Base-by-base conservation (phyloP, 179 eudicot species). In the Silene coronaria region DNA sequence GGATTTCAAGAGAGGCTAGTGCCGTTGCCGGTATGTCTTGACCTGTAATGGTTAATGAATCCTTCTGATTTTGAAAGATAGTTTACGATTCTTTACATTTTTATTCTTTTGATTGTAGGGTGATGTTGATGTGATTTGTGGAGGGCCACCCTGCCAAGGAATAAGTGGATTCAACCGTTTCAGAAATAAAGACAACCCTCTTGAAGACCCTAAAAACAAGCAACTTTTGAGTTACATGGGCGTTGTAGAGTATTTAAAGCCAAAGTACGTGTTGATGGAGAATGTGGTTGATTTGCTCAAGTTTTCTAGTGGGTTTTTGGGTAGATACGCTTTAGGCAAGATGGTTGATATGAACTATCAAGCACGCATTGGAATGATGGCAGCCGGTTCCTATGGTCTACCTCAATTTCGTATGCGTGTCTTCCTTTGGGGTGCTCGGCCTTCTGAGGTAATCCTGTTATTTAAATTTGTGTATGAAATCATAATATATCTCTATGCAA, bases 131-230 rank as follows among this genome's bases (percentile, higher is more conserved):
- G 78, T 88, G 4, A 73, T 92, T 6, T 90, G 97, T 74, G 97
- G 97, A 14, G 96, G 98, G 0, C 98, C 98, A 57, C 98, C 98
- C 0, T 93, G 98, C 68, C 98, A 93, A 80, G 98, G 98, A 11
- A 82, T 91, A 1, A 93, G 98, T 55, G 98, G 98, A 2, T 90
- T 84, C 60, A 93, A 93, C 30, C 87, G 97, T 0, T 88, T 86
- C 28, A 79, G 97, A 78, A 80, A 89, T 38, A 24, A 17, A 3
- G 77, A 64, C 1, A 79, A 81, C 3, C 97, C 97, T 0, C 79
- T 92, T 27, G 75, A 80, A 4, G 98, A 89, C 74, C 75, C 73
- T 0, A 88, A 86, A 70, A 93, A 93, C 48, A 63, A 77, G 26
- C 97, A 93, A 51, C 81, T 93, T 0, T 30, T 76, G 0, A 91